These are phyloP conservation scores for Xylaria nigripes DNA, from an alignment of 495 filamentous ascomycete species.

Conservation along the genomic window DNA sequence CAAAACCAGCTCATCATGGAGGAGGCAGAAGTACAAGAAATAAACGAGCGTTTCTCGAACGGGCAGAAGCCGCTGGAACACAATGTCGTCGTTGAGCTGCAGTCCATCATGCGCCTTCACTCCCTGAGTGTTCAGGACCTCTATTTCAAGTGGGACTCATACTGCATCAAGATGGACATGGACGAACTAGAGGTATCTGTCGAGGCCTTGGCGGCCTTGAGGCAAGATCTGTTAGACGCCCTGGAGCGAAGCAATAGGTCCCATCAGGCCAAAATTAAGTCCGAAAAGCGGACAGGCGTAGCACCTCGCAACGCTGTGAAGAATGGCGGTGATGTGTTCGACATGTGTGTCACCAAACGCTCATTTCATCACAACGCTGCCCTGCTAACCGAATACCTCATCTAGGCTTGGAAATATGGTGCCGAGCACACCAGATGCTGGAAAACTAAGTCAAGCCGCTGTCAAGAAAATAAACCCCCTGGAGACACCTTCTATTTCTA, in stretches of 20 bases:
- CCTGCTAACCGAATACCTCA: constrained; percentile 11
- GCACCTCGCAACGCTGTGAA: constrained; percentile 57
- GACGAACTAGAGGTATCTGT: constrained; percentile 65
- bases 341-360: constrained; percentile 52
- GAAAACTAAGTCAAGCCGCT: constrained; percentile 43
- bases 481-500: constrained; percentile 38
- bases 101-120: constrained; percentile 77
- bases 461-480: constrained; percentile 50
- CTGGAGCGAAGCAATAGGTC: constrained; percentile 60
- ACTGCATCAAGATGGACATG: constrained; percentile 79
- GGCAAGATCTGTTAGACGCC: constrained; percentile 75
- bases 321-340: constrained; percentile 61
- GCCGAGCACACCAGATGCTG: constrained; percentile 55
- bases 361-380: neutral
- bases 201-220: constrained; percentile 63
- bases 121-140: constrained; percentile 69
- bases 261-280: constrained; percentile 39
- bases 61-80: constrained; percentile 47
- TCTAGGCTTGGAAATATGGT: constrained; percentile 69
- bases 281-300: constrained; percentile 53
- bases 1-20: constrained; percentile 39
- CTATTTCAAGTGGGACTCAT: constrained; percentile 97
- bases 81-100: constrained; percentile 69
- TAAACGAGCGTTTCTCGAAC: constrained; percentile 61
- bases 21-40: constrained; percentile 44